A percentile compares a stretch with the other conserved stretches of the same genome.
Evolutionary conservation across 2,329 filamentous ascomycete species (phyloP).

Genomic region (Elsinoe australis): DNA sequence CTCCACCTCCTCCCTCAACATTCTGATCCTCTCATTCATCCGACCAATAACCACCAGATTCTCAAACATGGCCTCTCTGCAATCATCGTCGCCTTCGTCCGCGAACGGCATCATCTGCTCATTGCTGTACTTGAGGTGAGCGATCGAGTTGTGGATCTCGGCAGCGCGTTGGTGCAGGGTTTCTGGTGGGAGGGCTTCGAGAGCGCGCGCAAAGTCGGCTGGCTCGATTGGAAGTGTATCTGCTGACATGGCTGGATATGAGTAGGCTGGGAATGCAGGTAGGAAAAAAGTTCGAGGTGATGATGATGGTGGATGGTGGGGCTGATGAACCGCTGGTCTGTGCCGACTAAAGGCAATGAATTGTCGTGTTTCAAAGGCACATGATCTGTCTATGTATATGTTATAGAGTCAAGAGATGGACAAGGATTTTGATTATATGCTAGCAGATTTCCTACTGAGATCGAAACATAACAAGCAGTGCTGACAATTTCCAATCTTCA

Average conservation of each 20-base stretch:
- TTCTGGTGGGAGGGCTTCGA: conserved; percentile 58
- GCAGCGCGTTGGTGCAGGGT: conserved; percentile 66
- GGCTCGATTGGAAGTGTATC: conserved; percentile 27
- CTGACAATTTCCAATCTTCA: too few species aligned
- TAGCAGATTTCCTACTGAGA: too few species aligned
- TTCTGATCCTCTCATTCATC: conserved; percentile 57
- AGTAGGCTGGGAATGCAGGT: background rate
- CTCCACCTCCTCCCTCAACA: conserved; percentile 59
- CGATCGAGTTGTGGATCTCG: conserved; percentile 67
- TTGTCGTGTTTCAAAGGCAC: too few species aligned
- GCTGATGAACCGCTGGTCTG: conserved; percentile 23
- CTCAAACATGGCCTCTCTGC: conserved; percentile 64
- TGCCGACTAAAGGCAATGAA: conserved; percentile 20
- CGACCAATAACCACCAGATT: conserved; percentile 61
- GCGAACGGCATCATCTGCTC: conserved; percentile 63
- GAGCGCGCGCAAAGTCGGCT: conserved; percentile 43
- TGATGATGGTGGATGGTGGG: conserved; percentile 14
- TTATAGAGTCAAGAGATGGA: too few species aligned
- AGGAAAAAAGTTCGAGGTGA: background rate
- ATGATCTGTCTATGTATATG: too few species aligned
- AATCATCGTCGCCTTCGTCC: conserved; percentile 57
- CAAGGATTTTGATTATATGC: too few species aligned
- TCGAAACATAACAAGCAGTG: too few species aligned
- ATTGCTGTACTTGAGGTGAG: conserved; percentile 67
- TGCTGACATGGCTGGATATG: conserved; percentile 18